phyloP scores from a whole-genome alignment of 257 asterid species.

The Solanum chmielewskii region DNA sequence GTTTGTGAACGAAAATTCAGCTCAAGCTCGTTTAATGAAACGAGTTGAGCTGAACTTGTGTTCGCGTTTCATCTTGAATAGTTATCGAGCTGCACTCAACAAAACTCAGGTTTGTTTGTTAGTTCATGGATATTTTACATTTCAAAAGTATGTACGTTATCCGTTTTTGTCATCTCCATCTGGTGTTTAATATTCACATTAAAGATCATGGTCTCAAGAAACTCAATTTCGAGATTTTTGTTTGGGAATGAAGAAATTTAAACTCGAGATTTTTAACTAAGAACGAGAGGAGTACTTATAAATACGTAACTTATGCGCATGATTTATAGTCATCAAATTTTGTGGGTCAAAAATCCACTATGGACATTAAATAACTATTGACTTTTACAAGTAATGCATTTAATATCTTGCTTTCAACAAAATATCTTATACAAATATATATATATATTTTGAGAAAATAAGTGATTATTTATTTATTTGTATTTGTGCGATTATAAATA shows the following conservation, averaged over 20 bases:
- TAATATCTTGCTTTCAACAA: background rate
- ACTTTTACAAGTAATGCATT: background rate
- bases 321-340: no score
- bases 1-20: background rate
- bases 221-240: no score
- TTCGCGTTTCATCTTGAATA: background rate
- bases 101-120: background rate
- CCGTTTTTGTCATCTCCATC: background rate
- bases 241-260: no score
- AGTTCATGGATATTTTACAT: background rate
- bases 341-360: no score
- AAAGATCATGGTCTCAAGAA: no score
- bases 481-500: no score
- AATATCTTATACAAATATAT: background rate
- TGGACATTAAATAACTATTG: no score
- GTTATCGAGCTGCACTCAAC: background rate
- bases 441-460: no score
- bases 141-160: background rate
- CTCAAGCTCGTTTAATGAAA: background rate
- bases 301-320: no score
- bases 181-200: fast-evolving
- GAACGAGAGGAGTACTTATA: no score
- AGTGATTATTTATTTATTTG: no score
- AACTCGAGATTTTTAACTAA: background rate
- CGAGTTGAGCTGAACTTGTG: background rate